Evolutionary conservation across 2,329 filamentous ascomycete genomes (phyloP).

Genomic region (Talaromyces sp.): DNA sequence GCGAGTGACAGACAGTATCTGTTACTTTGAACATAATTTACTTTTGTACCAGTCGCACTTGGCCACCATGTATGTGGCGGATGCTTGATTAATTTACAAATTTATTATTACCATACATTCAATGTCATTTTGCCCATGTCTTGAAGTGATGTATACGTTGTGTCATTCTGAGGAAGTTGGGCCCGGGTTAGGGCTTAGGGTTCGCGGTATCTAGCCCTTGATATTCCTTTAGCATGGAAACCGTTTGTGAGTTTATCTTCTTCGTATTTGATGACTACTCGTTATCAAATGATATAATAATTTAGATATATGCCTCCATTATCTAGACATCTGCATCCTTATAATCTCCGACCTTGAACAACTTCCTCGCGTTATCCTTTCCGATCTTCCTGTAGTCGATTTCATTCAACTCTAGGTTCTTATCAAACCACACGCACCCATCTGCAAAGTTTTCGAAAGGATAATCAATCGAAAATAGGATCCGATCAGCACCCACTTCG

Average conservation of each 20-base stretch:
- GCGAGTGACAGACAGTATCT: background rate
- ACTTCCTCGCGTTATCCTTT: constrained; percentile 16
- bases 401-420: constrained; percentile 15
- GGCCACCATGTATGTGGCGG: background rate
- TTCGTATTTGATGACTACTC: background rate
- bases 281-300: background rate
- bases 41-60: background rate
- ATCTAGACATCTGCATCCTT: constrained; percentile 10
- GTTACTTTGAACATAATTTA: background rate
- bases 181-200: background rate
- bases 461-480: constrained; percentile 25
- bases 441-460: constrained; percentile 15
- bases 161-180: background rate
- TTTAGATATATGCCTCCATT: background rate
- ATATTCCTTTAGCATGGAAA: background rate
- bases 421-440: constrained; percentile 21
- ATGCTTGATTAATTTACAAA: background rate
- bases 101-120: background rate
- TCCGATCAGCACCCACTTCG: constrained; percentile 21
- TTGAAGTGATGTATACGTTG: background rate
- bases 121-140: background rate
- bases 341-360: constrained; percentile 12
- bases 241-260: background rate
- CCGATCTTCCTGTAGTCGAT: constrained; percentile 19
- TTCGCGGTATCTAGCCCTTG: background rate